Evolutionary conservation across 345 rosid genomes (phyloP).

Genomic region (Erodium maritimum): DNA sequence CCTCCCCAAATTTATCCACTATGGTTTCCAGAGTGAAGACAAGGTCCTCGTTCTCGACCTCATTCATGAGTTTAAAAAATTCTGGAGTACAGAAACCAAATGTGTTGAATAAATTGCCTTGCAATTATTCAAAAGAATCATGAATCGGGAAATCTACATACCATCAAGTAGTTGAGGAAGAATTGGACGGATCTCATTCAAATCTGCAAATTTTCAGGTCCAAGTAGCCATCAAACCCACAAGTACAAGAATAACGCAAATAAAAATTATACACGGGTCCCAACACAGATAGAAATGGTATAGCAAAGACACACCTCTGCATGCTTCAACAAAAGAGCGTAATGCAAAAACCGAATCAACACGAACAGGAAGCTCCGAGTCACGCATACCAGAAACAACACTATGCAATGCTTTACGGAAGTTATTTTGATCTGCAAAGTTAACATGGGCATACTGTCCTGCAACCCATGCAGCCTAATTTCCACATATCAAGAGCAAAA

Average conservation of each 20-base stretch:
- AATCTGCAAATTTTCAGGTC: slow-evolving; percentile 38
- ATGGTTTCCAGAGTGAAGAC: slow-evolving; percentile 87
- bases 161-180: slow-evolving; percentile 97
- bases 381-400: slow-evolving; percentile 87
- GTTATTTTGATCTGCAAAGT: slow-evolving; percentile 69
- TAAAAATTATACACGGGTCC: neutral
- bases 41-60: slow-evolving; percentile 95
- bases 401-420: slow-evolving; percentile 74
- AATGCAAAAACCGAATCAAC: slow-evolving; percentile 97
- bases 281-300: neutral
- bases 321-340: slow-evolving; percentile 89
- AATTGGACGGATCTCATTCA: slow-evolving; percentile 92
- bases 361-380: slow-evolving; percentile 94
- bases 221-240: neutral
- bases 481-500: neutral
- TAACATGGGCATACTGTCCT: slow-evolving; percentile 86
- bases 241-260: neutral
- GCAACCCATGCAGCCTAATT: slow-evolving; percentile 99
- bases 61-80: slow-evolving; percentile 94
- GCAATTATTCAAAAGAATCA: neutral
- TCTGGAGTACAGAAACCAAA: slow-evolving; percentile 35
- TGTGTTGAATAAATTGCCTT: slow-evolving; percentile 1
- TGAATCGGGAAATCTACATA: slow-evolving; percentile 13
- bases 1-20: slow-evolving; percentile 95
- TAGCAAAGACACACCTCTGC: slow-evolving; percentile 31